Conservation (phyloP, 2,329 filamentous ascomycete genomes). For the Sclerotinia spermophila region DNA sequence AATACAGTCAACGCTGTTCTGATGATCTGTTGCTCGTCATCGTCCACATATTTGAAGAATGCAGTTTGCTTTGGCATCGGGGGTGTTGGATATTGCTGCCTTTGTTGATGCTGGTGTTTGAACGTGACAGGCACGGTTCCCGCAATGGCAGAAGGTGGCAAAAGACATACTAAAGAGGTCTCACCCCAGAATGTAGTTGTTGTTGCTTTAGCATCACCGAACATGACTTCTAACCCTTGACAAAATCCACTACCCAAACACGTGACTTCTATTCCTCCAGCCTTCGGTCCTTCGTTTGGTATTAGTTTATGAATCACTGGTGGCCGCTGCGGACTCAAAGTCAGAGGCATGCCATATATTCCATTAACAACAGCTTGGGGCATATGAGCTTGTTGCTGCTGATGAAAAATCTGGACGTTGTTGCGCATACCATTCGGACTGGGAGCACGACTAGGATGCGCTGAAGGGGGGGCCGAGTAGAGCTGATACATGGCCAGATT, state of each 20-base stretch:
- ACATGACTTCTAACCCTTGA: conserved; percentile 77
- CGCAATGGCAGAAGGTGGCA: conserved; percentile 55
- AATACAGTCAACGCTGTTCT: conserved; percentile 64
- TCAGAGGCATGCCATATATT: conserved; percentile 50
- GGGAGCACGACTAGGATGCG: conserved; percentile 72
- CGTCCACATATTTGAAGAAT: conserved; percentile 71
- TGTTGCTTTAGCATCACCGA: conserved; percentile 65
- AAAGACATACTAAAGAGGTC: conserved; percentile 58
- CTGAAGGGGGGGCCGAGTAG: conserved; percentile 68
- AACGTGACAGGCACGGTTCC: conserved; percentile 60
- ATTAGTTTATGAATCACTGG: conserved; percentile 78
- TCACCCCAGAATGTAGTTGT: conserved; percentile 63
- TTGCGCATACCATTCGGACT: conserved; percentile 60
- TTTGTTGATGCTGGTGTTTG: conserved; percentile 47
- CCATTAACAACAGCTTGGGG: conserved; percentile 47
- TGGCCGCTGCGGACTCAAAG: conserved; percentile 49
- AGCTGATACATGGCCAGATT: conserved; percentile 60
- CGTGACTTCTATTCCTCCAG: conserved; percentile 83
- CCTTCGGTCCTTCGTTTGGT: conserved; percentile 75
- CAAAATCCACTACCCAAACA: conserved; percentile 78
- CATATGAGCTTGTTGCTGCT: conserved; percentile 43
- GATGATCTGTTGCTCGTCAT: conserved; percentile 65
- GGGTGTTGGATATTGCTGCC: conserved; percentile 42
- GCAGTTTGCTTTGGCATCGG: conserved; percentile 48
- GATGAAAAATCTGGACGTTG: conserved; percentile 44